Percentiles rank a stretch among this genome's conserved stretches.
These are phyloP conservation scores for Fusarium albosuccineum DNA, from an alignment of 2,329 filamentous ascomycete species.

Conservation along the genomic window DNA sequence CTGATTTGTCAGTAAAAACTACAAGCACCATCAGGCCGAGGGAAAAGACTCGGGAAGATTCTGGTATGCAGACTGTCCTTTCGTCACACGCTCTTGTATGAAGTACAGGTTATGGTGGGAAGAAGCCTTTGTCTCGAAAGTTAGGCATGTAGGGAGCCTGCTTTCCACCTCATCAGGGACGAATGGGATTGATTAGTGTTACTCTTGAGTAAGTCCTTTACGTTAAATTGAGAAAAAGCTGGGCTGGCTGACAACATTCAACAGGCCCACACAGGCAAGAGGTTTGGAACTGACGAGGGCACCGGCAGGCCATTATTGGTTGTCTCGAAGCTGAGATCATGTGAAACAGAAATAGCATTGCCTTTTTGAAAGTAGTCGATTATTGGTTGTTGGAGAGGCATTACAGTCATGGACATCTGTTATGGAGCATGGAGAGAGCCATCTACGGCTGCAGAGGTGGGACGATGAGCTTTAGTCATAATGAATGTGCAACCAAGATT, in stretches of 20 bases:
- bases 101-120: background rate
- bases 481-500: background rate
- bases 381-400: conserved; percentile 4
- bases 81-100: background rate
- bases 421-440: conserved; percentile 5
- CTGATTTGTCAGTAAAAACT: background rate
- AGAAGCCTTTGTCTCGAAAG: background rate
- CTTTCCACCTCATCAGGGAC: background rate
- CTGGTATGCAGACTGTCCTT: background rate
- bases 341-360: background rate
- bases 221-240: background rate
- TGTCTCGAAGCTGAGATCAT: background rate
- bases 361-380: background rate
- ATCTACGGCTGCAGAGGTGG: conserved; percentile 1
- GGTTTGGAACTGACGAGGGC: background rate
- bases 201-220: background rate
- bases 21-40: background rate
- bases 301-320: background rate
- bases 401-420: conserved; percentile 2
- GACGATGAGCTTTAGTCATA: background rate
- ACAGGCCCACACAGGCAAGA: background rate
- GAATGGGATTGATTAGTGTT: background rate
- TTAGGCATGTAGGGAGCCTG: background rate
- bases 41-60: background rate
- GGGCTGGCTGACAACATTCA: background rate